Percentiles rank a stretch among this genome's conserved stretches.
These are phyloP conservation scores for Penicillium simplicissimum DNA, from an alignment of 495 filamentous ascomycete genomes.

Conservation along the genomic window DNA sequence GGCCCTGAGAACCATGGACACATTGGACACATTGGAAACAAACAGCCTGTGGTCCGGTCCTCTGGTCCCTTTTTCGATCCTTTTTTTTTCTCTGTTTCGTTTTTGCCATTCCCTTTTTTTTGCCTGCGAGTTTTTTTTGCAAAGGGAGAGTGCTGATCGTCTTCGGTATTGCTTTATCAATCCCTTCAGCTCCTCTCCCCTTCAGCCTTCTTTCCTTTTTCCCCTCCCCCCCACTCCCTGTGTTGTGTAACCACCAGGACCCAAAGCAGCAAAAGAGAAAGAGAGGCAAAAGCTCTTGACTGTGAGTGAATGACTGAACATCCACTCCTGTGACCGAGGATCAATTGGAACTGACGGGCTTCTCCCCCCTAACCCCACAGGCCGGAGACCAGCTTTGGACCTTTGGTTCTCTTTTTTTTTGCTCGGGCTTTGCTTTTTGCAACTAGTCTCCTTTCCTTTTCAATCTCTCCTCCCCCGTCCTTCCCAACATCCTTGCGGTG, in stretches of 20 bases:
- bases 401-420: neutral
- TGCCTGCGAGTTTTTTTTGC: neutral
- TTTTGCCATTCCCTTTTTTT: conserved; percentile 5
- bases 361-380: neutral
- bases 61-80: conserved; percentile 2
- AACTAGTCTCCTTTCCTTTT: neutral
- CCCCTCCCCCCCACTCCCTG: conserved; percentile 5
- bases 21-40: conserved; percentile 12
- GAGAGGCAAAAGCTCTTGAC: conserved; percentile 1
- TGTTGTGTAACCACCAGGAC: conserved; percentile 14
- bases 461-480: neutral
- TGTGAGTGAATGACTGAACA: conserved; percentile 1
- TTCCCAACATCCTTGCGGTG: conserved; percentile 8
- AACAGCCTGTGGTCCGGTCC: conserved; percentile 3
- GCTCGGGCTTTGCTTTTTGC: conserved; percentile 1
- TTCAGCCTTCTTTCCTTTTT: neutral
- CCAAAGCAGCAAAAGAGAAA: neutral
- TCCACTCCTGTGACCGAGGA: neutral
- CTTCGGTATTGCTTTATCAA: conserved; percentile 5
- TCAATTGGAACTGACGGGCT: conserved; percentile 1
- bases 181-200: conserved; percentile 6
- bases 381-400: neutral
- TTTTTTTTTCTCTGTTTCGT: conserved; percentile 3
- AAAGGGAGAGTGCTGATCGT: neutral
- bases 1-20: neutral